Percentiles rank a stretch among this genome's conserved stretches.
These are phyloP conservation scores for Monosporozyma solicola DNA, from an alignment of 805 yeast species.

Conservation along the genomic window DNA sequence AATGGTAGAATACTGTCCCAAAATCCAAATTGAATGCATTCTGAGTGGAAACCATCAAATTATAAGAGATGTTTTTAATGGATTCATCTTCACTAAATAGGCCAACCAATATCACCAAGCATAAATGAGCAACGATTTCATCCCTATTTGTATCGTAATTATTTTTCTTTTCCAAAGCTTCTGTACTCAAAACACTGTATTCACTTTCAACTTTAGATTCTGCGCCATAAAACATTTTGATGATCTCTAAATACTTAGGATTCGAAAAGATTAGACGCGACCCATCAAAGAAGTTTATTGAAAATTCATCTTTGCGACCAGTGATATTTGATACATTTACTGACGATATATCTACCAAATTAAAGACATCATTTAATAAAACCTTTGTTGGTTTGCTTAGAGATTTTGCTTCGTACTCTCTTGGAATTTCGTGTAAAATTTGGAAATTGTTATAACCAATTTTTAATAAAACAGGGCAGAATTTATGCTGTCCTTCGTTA, in stretches of 20 bases:
- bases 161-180: neutral
- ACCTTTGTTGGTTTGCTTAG: conserved; percentile 21
- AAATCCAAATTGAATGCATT: conserved; percentile 47
- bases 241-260: conserved; percentile 47
- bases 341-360: conserved; percentile 32
- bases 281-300: conserved; percentile 33
- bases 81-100: conserved; percentile 47
- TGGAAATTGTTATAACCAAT: conserved; percentile 62
- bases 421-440: conserved; percentile 37
- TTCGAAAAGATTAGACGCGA: conserved; percentile 34
- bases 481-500: conserved; percentile 37
- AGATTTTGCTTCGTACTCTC: conserved; percentile 19
- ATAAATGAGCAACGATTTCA: conserved; percentile 46
- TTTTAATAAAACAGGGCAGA: conserved; percentile 49
- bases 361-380: conserved; percentile 34
- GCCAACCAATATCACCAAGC: conserved; percentile 59
- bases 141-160: conserved; percentile 4
- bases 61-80: conserved; percentile 53
- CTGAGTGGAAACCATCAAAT: conserved; percentile 49
- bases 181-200: conserved; percentile 1
- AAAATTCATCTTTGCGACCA: conserved; percentile 41
- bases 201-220: conserved; percentile 41
- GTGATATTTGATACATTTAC: conserved; percentile 34
- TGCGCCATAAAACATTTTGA: conserved; percentile 56
- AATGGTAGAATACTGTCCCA: conserved; percentile 45